phyloP scores from a whole-genome alignment of 2,329 filamentous ascomycete genomes.

The Colletotrichum brevisporum region DNA sequence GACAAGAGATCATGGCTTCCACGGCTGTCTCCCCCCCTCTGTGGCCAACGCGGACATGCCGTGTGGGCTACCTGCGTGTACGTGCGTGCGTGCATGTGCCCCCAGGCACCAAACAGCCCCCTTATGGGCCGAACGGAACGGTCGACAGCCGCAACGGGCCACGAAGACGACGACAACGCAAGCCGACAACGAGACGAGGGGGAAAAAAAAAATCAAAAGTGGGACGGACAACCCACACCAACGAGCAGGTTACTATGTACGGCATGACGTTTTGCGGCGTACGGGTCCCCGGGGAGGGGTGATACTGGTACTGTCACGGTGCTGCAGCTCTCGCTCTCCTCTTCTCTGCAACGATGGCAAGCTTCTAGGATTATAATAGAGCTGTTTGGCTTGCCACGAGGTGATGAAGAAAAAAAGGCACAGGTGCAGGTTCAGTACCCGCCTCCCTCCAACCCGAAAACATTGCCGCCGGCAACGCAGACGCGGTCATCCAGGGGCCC shows the following conservation, averaged over 20 bases:
- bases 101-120: too few relatives aligned
- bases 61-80: conserved; percentile 35
- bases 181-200: conserved; percentile 17
- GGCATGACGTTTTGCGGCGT: conserved; percentile 17
- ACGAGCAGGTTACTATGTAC: conserved; percentile 17
- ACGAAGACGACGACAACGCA: background rate
- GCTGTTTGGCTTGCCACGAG: conserved; percentile 8
- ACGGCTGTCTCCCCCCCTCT: background rate
- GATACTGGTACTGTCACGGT: too few relatives aligned
- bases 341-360: too few relatives aligned
- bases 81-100: too few relatives aligned
- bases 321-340: too few relatives aligned
- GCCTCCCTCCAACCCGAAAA: too few relatives aligned
- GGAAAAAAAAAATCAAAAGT: background rate
- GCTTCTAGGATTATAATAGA: too few relatives aligned
- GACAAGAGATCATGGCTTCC: too few relatives aligned
- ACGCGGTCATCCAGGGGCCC: conserved; percentile 13
- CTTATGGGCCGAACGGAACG: background rate
- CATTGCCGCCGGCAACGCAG: conserved; percentile 33
- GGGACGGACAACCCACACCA: background rate
- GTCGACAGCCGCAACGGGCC: conserved; percentile 11
- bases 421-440: background rate
- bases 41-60: too few relatives aligned
- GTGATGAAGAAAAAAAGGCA: conserved; percentile 20
- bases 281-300: background rate